phyloP scores from a whole-genome alignment of 345 rosid species.

The Syzygium grande region DNA sequence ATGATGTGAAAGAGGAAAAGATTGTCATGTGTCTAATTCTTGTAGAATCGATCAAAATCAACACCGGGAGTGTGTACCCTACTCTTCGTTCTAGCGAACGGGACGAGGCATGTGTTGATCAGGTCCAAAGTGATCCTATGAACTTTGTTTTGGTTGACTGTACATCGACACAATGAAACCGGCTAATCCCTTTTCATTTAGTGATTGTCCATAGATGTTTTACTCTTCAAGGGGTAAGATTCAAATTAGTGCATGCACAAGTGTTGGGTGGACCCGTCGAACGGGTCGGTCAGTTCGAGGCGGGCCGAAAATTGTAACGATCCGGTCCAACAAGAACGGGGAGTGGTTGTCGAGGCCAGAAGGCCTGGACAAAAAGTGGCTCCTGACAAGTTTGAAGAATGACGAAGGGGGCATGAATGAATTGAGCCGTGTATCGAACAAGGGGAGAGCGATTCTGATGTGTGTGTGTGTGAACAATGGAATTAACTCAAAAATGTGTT shows the following conservation, averaged over 20 bases:
- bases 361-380: too few relatives aligned
- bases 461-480: too few relatives aligned
- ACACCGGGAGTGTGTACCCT: background rate
- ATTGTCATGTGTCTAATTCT: background rate
- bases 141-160: background rate
- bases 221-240: background rate
- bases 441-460: too few relatives aligned
- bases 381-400: too few relatives aligned
- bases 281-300: too few relatives aligned
- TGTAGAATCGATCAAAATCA: background rate
- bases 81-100: accelerated
- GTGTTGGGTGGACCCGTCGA: too few relatives aligned
- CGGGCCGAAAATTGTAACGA: too few relatives aligned
- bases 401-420: too few relatives aligned
- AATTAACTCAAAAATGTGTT: too few relatives aligned
- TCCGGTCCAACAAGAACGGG: too few relatives aligned
- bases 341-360: too few relatives aligned
- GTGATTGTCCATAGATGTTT: background rate
- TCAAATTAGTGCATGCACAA: background rate
- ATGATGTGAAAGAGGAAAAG: background rate
- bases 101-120: background rate
- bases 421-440: too few relatives aligned
- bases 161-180: background rate
- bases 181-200: background rate
- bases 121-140: background rate